A percentile compares a stretch with the other conserved stretches of the same genome.
phyloP scores from a whole-genome alignment of 2,329 filamentous ascomycete species.

The Colletotrichum gigasporum region DNA sequence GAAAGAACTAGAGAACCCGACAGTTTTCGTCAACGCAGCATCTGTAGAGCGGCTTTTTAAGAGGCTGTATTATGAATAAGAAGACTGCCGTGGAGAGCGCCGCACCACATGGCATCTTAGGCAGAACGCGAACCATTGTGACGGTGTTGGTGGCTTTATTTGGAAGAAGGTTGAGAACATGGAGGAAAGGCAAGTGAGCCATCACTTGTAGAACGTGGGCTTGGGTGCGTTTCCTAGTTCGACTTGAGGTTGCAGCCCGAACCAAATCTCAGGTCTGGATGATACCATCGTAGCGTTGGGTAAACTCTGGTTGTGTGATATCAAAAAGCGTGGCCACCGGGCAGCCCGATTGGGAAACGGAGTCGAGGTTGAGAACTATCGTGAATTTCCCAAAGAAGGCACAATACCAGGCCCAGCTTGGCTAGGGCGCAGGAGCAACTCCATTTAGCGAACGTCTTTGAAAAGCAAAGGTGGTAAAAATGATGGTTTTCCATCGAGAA shows the following conservation, averaged over 20 bases:
- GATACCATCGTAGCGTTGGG: too few species aligned
- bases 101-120: not conserved
- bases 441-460: too few species aligned
- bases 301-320: not conserved
- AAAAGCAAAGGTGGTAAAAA: not conserved
- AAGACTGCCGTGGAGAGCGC: not conserved
- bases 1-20: not conserved
- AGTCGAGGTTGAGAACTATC: not conserved
- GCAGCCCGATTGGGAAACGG: not conserved
- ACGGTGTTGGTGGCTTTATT: not conserved
- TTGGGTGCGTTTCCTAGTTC: too few species aligned
- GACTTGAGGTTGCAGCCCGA: too few species aligned
- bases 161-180: conserved; percentile 6
- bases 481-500: not conserved
- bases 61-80: not conserved
- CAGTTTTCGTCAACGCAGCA: too few species aligned
- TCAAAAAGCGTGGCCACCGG: not conserved
- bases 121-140: not conserved
- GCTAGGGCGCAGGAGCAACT: too few species aligned
- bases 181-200: too few species aligned
- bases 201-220: too few species aligned
- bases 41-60: not conserved
- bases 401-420: too few species aligned
- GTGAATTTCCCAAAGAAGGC: not conserved
- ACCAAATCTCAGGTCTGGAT: not conserved